These are phyloP conservation scores for Chalciporus chontae DNA, from an alignment of 768 basidiomycete species.

Conservation along the genomic window DNA sequence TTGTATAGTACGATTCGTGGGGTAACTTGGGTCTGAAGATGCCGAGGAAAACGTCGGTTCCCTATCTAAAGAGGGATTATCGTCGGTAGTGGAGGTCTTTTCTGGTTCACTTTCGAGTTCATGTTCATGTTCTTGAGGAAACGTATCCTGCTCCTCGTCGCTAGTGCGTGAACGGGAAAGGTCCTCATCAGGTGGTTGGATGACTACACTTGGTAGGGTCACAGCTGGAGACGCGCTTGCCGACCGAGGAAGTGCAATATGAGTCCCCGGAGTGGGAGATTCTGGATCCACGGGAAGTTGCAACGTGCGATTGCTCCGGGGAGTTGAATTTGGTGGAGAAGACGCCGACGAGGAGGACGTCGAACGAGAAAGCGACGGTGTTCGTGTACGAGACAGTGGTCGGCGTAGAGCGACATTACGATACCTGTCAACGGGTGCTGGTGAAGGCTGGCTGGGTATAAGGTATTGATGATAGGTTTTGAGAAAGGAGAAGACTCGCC, in stretches of 20 bases:
- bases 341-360: slow-evolving; percentile 51
- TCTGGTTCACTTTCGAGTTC: slow-evolving; percentile 22
- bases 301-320: slow-evolving; percentile 50
- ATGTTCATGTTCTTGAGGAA: slow-evolving; percentile 1
- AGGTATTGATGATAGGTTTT: not conserved
- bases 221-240: slow-evolving; percentile 47
- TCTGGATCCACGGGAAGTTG: slow-evolving; percentile 36
- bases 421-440: slow-evolving; percentile 59
- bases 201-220: slow-evolving; percentile 19
- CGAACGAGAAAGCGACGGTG: slow-evolving; percentile 65
- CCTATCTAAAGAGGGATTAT: slow-evolving; percentile 26
- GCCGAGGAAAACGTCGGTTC: slow-evolving; percentile 78
- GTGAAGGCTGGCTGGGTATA: slow-evolving; percentile 49
- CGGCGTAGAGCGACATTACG: slow-evolving; percentile 60
- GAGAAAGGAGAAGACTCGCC: slow-evolving; percentile 33
- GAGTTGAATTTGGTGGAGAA: slow-evolving; percentile 63
- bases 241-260: slow-evolving; percentile 52
- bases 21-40: slow-evolving; percentile 38
- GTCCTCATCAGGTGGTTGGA: slow-evolving; percentile 20
- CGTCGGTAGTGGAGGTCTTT: slow-evolving; percentile 20
- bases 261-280: slow-evolving; percentile 46
- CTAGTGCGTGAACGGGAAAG: slow-evolving; percentile 9
- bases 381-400: slow-evolving; percentile 49
- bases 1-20: slow-evolving; percentile 28
- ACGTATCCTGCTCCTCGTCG: slow-evolving; percentile 11